phyloP scores from a whole-genome alignment of 768 basidiomycete genomes.

The Pleurotus cornucopiae region DNA sequence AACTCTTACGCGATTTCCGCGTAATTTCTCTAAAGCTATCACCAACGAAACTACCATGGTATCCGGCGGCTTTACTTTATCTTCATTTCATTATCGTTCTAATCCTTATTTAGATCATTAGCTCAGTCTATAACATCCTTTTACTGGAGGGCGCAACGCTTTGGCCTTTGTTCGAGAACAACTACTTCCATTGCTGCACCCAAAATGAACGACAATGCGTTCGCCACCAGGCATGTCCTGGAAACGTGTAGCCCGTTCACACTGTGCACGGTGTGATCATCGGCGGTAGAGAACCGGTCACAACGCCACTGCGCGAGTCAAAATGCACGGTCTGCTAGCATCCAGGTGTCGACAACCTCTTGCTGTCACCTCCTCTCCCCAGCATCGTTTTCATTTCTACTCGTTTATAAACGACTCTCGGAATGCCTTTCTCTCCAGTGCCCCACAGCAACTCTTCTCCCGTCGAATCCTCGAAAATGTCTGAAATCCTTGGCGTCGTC shows the following conservation, averaged over 20 bases:
- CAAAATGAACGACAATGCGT: conserved; percentile 6
- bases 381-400: conserved; percentile 6
- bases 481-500: conserved; percentile 73
- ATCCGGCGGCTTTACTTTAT: neutral
- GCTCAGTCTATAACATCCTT: no score
- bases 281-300: neutral
- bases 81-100: neutral
- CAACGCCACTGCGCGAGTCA: conserved; percentile 5
- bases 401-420: neutral
- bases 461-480: conserved; percentile 24
- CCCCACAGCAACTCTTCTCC: conserved; percentile 16
- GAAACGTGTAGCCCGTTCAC: conserved; percentile 5
- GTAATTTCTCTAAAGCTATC: neutral
- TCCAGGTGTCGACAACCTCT: conserved; percentile 4
- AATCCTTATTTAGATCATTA: neutral
- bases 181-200: conserved; percentile 1
- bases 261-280: neutral
- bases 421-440: conserved; percentile 2
- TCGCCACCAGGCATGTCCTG: neutral
- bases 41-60: neutral
- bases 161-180: neutral
- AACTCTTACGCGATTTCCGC: neutral
- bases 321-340: neutral
- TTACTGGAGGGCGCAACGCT: no score
- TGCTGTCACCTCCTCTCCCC: neutral